These are phyloP conservation scores for Tetracladium setigerum DNA, from an alignment of 495 filamentous ascomycete genomes.

Conservation along the genomic window DNA sequence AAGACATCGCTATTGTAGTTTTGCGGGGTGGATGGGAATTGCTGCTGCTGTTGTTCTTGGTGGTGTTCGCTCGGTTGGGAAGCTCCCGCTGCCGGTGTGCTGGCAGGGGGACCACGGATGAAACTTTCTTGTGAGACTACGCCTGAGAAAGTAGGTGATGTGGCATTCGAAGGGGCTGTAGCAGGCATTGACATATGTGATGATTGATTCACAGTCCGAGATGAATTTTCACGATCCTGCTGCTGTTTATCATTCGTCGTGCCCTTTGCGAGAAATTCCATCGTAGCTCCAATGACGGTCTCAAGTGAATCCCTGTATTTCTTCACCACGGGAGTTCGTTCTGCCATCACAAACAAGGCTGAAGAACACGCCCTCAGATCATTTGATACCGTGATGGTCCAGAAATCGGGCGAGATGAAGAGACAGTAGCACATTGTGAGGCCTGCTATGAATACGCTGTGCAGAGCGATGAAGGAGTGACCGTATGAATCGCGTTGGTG, in stretches of 20 bases:
- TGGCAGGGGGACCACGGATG: slow-evolving; percentile 1
- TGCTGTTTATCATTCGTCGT: neutral
- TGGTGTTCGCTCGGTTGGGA: neutral
- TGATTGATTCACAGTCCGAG: too few species aligned
- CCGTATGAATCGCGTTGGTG: slow-evolving; percentile 45
- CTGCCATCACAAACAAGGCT: slow-evolving; percentile 47
- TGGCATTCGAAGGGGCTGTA: neutral
- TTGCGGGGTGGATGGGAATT: neutral
- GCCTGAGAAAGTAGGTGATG: slow-evolving; percentile 11
- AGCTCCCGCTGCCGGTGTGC: neutral
- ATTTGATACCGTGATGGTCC: slow-evolving; percentile 45
- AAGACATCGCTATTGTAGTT: slow-evolving; percentile 5
- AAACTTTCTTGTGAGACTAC: slow-evolving; percentile 12
- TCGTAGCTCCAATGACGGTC: slow-evolving; percentile 43
- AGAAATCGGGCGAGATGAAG: slow-evolving; percentile 33
- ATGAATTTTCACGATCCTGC: too few species aligned
- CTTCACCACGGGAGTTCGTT: slow-evolving; percentile 43
- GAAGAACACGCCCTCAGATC: slow-evolving; percentile 48
- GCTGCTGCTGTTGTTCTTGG: too few species aligned
- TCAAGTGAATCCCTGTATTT: slow-evolving; percentile 50
- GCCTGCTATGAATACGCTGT: slow-evolving; percentile 48
- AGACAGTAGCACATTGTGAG: slow-evolving; percentile 34
- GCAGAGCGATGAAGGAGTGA: slow-evolving; percentile 47
- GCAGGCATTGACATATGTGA: neutral
- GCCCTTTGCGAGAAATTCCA: slow-evolving; percentile 36